A percentile compares a stretch with the other conserved stretches of the same genome.
Conservation (phyloP, 768 basidiomycete species). For the Fibroporia radiculosa region DNA sequence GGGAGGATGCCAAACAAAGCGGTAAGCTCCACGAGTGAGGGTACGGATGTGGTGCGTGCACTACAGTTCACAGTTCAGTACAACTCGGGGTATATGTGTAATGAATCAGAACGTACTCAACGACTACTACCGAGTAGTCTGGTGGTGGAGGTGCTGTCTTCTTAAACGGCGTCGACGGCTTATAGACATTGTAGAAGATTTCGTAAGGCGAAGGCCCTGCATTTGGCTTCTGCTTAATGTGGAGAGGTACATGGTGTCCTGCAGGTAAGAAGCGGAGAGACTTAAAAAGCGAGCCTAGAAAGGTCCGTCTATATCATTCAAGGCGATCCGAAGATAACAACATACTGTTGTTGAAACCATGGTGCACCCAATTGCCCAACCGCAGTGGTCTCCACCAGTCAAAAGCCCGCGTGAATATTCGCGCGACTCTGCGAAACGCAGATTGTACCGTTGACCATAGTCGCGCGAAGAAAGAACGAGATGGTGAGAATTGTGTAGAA, state of each 20-base stretch:
- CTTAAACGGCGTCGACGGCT: constrained; percentile 79
- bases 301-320: constrained; percentile 2
- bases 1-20: constrained; percentile 67
- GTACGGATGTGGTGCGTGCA: constrained; percentile 76
- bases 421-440: constrained; percentile 23
- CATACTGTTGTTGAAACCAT: constrained; percentile 47
- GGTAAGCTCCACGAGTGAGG: constrained; percentile 70
- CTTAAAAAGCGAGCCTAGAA: constrained; percentile 56
- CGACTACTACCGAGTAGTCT: constrained; percentile 80
- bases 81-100: not conserved
- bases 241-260: constrained; percentile 47
- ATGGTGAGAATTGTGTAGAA: constrained; percentile 10
- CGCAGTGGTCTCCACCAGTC: constrained; percentile 66
- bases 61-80: constrained; percentile 30
- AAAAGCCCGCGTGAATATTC: constrained; percentile 26
- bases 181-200: constrained; percentile 87
- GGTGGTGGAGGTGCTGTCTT: constrained; percentile 71
- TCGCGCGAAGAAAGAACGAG: constrained; percentile 26
- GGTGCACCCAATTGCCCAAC: constrained; percentile 39
- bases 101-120: constrained; percentile 53
- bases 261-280: constrained; percentile 67
- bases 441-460: constrained; percentile 25
- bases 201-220: constrained; percentile 50
- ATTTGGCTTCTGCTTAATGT: constrained; percentile 20
- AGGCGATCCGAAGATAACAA: constrained; percentile 3